A percentile compares a stretch with the other conserved stretches of the same genome.
These are phyloP conservation scores for Tarenaya hassleriana DNA, from an alignment of 345 rosid genomes.

Conservation along the genomic window DNA sequence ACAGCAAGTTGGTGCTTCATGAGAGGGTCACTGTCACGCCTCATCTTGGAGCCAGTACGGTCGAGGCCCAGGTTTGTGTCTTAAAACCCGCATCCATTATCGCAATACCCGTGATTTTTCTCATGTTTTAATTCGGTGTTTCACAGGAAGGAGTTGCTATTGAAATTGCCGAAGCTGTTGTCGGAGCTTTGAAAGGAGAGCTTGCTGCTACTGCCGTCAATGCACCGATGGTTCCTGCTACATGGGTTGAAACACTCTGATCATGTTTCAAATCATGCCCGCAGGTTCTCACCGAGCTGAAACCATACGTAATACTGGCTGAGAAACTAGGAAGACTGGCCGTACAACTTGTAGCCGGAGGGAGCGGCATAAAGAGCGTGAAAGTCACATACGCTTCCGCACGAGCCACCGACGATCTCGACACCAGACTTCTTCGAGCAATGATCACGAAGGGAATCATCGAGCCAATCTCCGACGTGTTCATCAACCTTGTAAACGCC, in stretches of 20 bases:
- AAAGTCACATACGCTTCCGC: conserved; percentile 56
- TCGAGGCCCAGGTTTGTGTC: conserved; percentile 75
- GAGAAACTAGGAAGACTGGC: conserved; percentile 77
- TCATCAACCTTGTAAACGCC: conserved; percentile 74
- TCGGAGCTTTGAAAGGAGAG: conserved; percentile 83
- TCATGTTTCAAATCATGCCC: no score
- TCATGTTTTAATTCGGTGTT: conserved; percentile 19
- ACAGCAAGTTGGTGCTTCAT: conserved; percentile 69
- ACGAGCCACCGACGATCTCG: conserved; percentile 61
- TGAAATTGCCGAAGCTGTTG: conserved; percentile 90
- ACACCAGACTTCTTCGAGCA: conserved; percentile 79
- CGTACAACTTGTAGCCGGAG: conserved; percentile 70
- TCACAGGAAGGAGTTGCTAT: conserved; percentile 84
- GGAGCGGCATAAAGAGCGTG: conserved; percentile 52
- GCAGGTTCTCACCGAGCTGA: conserved; percentile 52
- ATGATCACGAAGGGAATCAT: conserved; percentile 85
- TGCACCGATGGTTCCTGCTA: conserved; percentile 94
- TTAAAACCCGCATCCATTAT: not conserved
- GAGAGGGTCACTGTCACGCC: conserved; percentile 79
- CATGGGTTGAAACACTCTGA: no score
- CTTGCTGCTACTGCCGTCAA: conserved; percentile 92
- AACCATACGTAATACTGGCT: conserved; percentile 61
- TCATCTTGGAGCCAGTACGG: conserved; percentile 91
- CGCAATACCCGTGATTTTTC: not conserved
- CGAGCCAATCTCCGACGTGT: conserved; percentile 62